Evolutionary conservation across 768 basidiomycete species (phyloP), one percentile per base, ranked within the genome.

Genomic region (Dentipellis sp.): DNA sequence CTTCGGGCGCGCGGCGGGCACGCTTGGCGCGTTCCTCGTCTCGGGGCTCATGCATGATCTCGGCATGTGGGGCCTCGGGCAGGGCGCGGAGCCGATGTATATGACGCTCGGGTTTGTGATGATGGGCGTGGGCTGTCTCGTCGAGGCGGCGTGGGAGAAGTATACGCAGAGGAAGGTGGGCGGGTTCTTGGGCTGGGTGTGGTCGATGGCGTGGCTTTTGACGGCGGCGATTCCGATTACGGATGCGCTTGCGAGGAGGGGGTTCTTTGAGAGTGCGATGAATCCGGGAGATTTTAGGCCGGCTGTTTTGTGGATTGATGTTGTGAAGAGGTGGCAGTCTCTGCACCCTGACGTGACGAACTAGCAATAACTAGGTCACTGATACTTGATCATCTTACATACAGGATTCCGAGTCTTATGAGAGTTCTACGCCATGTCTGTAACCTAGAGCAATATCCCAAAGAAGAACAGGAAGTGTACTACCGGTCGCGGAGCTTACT

Each of bases 31-130:
- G 19, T 62, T 62, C 56, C 17, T 62, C 17, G 48, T 53, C 38
- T 62, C 61, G 19, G 61, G 54, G n/a, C 49, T 62, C 29, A 60
- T 62, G 56, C 59, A 60, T 39, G 56, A 62, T 36, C 50, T 52
- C 42, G 61, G 37, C 21, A 54, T 62, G 16, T 60, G 59, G 59
- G 54, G 54, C 37, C 40, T 50, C 2, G 59, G 59, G 17, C 2
- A 45, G 0, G 56, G 56, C 22, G 55, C 59, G 4, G 56, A 57
- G 23, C 34, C 54, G 4, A 45, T 52, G 14, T 55, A 51, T n/a
- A 54, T 60, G 21, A 60, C 59, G 21, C 10, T 58, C 37, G 61
- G 61, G 48, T 62, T 60, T 45, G 1, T 60, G n/a, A 56, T 60
- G 56, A 62, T 60, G 54, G 56, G 51, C 2, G 56, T 58, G 10